Evolutionary conservation across 2,329 filamentous ascomycete genomes (phyloP), one percentile per base, ranked within the genome.

Genomic region (Trichoderma brevicompactum): DNA sequence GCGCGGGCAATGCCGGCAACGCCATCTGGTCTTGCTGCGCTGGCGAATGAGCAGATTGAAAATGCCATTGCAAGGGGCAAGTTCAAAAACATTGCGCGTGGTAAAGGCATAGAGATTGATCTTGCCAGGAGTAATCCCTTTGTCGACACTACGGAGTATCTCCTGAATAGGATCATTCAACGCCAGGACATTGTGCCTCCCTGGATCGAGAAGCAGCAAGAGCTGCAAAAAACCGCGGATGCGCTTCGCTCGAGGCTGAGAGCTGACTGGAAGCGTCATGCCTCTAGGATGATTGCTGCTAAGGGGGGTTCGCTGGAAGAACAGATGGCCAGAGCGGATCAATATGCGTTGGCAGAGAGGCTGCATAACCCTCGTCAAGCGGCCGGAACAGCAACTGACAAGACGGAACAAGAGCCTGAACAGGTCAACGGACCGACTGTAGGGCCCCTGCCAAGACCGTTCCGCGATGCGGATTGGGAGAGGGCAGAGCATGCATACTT

Each of bases 151-250:
- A 98, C 95, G 0, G 94, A 98, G 77, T 97, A 97, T 75, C 92
- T 98, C 72, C 90, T 98, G 90, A 98, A 99, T 79, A 95, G 96
- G 79, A 97, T 98, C 81, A 97, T 99, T 68, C 92, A 97, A 79
- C 90, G 91, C 66, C 95, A 99, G 77, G 94, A 97, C 19, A 92
- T 98, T 66, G 92, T 96, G 0, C 95, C 95, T 0, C 94, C 94
- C 0, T 99, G 95, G 95, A 98, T 99, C 66, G 95, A 99, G 78
- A 98, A 97, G 79, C 95, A 99, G 76, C 94, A 98, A 74, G 93
- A 97, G 72, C 80, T 98, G 6, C 84, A 88, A 10, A 87, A 86
- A 67, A 85, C 91, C 0, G 85, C 89, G 1, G 84, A 82, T 12
- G 82, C 83, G 1, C 97, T 99, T 74, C 85, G 95, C 2, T 79